Base-by-base conservation (phyloP, 2,329 filamentous ascomycete species). In the Fusarium pseudocircinatum region DNA sequence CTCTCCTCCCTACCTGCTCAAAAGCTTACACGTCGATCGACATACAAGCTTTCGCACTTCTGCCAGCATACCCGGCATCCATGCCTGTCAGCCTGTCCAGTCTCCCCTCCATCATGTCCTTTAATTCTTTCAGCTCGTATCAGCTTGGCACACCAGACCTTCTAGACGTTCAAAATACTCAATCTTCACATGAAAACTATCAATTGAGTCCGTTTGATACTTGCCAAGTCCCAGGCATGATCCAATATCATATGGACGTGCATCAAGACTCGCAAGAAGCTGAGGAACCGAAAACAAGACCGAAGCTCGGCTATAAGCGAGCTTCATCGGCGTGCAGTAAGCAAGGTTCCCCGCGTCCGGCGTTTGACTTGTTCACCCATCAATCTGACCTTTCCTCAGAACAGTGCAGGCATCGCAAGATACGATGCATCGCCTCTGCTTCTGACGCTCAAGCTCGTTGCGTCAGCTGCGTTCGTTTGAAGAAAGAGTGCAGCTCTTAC, bases 241-340 rank as follows among this genome's bases (percentile, higher is more conserved):
- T 20, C 7, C 40, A 26, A 12, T 47, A 58, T 46, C 14, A 14
- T 1, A 47, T 36, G 32, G 32, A 47, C 1, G 20, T 14, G 22
- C 9, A 34, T 5, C 22, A 37, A n/a, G 30, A 43, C 3, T 10
- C 2, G 2, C 7, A 28, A 6, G 40, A 58, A 13, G 24, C 0
- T 9, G 54, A 58, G 4, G 24, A 34, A 1, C 14, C 39, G 13
- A 58, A 28, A 8, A 16, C 54, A 36, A 58, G 54, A 11, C n/a
- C 20, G 2, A 58, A 58, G 30, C 54, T 58, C 4, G 40, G 54
- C 9, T 58, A 58, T 9, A 46, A 58, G 15, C 40, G 60, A 22
- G 60, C 60, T 28, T 62, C 60, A 34, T 46, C 40, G 2, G 60
- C 60, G 2, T 62, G 60, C 10, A 62, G 60, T 62, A 47, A 47